phyloP scores from a whole-genome alignment of 2,329 filamentous ascomycete genomes.

The Talaromyces funiculosus region DNA sequence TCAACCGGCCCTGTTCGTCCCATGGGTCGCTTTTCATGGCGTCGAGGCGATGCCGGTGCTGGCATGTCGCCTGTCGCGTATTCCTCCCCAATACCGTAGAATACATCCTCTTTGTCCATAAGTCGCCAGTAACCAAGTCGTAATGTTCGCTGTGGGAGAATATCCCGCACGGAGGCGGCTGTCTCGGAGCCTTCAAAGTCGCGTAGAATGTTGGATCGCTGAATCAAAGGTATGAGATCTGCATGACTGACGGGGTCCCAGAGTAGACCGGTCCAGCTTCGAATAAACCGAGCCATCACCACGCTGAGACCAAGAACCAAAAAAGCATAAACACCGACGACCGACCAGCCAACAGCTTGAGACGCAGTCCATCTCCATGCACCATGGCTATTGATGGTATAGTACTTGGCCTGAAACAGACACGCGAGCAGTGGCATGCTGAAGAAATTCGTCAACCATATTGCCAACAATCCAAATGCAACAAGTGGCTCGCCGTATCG shows the following conservation, averaged over 20 bases:
- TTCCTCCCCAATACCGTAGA: conserved; percentile 72
- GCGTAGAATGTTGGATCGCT: conserved; percentile 69
- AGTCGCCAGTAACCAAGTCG: conserved; percentile 83
- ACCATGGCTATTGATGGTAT: conserved; percentile 52
- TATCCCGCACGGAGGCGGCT: conserved; percentile 42
- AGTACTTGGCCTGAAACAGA: conserved; percentile 63
- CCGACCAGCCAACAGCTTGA: conserved; percentile 70
- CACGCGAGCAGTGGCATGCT: conserved; percentile 76
- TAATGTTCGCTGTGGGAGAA: conserved; percentile 55
- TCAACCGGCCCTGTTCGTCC: conserved; percentile 8
- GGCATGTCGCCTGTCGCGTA: conserved; percentile 38
- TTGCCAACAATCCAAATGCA: conserved; percentile 59
- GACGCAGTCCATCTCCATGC: conserved; percentile 76
- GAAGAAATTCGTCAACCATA: conserved; percentile 70
- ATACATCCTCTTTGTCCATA: conserved; percentile 60
- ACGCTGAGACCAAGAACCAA: conserved; percentile 54
- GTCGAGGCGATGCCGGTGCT: neutral
- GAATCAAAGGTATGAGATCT: conserved; percentile 71
- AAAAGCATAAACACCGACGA: conserved; percentile 67
- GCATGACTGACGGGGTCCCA: conserved; percentile 83
- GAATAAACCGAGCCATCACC: conserved; percentile 60
- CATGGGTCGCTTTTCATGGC: neutral
- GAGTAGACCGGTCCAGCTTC: conserved; percentile 65
- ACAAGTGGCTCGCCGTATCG: conserved; percentile 62
- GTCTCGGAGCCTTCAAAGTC: conserved; percentile 68